phyloP scores from a whole-genome alignment of 2,329 filamentous ascomycete genomes.

The Calonectria henricotiae region DNA sequence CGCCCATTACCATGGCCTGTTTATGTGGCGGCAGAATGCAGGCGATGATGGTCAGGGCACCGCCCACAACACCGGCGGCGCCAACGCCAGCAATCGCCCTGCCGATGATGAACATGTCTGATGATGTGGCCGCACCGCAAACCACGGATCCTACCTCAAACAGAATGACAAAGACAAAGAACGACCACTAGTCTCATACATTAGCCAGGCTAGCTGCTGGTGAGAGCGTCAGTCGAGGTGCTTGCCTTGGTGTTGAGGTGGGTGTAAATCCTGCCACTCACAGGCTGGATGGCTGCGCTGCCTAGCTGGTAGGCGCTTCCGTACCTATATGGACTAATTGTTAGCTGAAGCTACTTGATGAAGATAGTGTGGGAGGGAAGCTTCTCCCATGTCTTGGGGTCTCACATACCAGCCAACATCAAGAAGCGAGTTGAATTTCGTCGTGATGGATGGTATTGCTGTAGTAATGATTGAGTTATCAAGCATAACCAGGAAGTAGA shows the following conservation, averaged over 20 bases:
- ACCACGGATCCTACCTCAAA: background rate
- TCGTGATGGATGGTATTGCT: slow-evolving; percentile 5
- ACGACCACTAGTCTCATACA: background rate
- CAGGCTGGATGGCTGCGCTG: slow-evolving; percentile 44
- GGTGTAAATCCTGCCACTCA: background rate
- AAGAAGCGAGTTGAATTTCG: slow-evolving; percentile 8
- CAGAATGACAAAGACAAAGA: background rate
- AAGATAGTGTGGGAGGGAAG: too few species aligned
- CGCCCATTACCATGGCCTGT: background rate
- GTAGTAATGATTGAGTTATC: slow-evolving; percentile 14
- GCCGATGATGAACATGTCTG: slow-evolving; percentile 9
- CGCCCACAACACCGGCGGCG: background rate
- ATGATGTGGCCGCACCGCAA: slow-evolving; percentile 9
- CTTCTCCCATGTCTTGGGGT: background rate
- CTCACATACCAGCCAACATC: slow-evolving; percentile 9
- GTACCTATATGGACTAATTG: slow-evolving; percentile 58
- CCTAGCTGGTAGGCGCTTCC: slow-evolving; percentile 65
- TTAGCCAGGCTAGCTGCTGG: background rate
- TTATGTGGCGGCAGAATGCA: background rate
- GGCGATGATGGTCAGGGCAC: slow-evolving; percentile 6
- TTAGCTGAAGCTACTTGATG: too few species aligned
- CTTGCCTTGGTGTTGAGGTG: background rate
- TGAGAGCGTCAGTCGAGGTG: background rate
- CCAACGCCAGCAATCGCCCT: slow-evolving; percentile 10
- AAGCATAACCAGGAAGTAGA: slow-evolving; percentile 18